A percentile compares a stretch with the other conserved stretches of the same genome.
phyloP scores from a whole-genome alignment of 306 rosid genomes.

The Canavalia ensiformis region DNA sequence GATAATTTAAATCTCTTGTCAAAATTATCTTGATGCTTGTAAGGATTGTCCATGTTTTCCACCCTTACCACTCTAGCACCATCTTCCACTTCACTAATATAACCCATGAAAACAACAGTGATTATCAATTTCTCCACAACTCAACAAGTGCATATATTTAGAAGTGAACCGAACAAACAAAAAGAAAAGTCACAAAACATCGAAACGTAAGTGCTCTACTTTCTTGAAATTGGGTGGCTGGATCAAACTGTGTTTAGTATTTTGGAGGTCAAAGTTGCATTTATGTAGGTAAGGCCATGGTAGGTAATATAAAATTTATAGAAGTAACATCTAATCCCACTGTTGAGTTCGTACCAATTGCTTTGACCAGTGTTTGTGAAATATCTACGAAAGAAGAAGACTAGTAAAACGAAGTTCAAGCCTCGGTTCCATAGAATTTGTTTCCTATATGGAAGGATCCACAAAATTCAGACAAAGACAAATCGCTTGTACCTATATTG shows the following conservation, averaged over 20 bases:
- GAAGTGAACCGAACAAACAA: not conserved
- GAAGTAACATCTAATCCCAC: not conserved
- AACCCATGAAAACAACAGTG: not conserved
- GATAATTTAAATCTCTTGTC: conserved; percentile 74
- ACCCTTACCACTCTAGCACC: conserved; percentile 86
- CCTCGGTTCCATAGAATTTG: too few relatives aligned
- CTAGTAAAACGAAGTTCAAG: too few relatives aligned
- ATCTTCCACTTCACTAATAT: conserved; percentile 73
- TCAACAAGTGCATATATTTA: not conserved
- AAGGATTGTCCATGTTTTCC: conserved; percentile 78
- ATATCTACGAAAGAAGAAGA: not conserved
- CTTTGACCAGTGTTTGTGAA: not conserved
- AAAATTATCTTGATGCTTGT: conserved; percentile 64
- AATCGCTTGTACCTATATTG: not conserved
- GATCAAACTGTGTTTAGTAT: too few relatives aligned
- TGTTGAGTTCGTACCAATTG: not conserved
- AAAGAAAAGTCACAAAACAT: not conserved
- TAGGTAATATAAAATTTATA: not conserved
- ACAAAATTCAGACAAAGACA: too few relatives aligned
- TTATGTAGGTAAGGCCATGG: not conserved
- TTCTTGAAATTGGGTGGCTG: not conserved
- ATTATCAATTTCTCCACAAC: not conserved
- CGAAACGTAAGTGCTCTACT: not conserved
- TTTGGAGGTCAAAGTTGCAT: not conserved
- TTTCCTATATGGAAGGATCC: too few relatives aligned